Evolutionary conservation across 2,329 filamentous ascomycete genomes (phyloP).

Genomic region (Clathrospora elynae): DNA sequence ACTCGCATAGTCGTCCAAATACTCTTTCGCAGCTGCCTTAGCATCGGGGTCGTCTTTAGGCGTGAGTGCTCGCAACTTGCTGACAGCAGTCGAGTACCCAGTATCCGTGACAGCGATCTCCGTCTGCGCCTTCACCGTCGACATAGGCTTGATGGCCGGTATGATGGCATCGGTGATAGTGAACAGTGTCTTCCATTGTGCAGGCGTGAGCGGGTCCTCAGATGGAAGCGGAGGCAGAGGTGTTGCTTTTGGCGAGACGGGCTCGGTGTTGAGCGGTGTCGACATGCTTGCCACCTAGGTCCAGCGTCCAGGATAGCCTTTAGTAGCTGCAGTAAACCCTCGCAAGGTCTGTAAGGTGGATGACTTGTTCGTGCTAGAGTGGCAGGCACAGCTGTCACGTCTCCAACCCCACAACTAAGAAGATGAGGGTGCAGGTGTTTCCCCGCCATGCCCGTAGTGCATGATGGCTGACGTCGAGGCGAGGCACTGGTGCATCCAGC

Average conservation of each 20-base stretch:
- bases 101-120: slow-evolving; percentile 57
- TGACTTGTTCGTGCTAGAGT: slow-evolving; percentile 2
- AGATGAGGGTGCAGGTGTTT: slow-evolving; percentile 2
- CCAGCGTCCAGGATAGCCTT: slow-evolving; percentile 11
- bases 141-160: slow-evolving; percentile 60
- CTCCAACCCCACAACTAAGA: background rate
- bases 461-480: slow-evolving; percentile 4
- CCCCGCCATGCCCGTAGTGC: slow-evolving; percentile 3
- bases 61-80: slow-evolving; percentile 35
- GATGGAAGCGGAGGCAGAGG: slow-evolving; percentile 56
- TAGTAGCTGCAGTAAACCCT: slow-evolving; percentile 1
- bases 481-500: slow-evolving; percentile 3
- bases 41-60: slow-evolving; percentile 37
- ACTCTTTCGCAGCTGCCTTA: slow-evolving; percentile 56
- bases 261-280: slow-evolving; percentile 23
- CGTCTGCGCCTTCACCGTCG: slow-evolving; percentile 41
- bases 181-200: slow-evolving; percentile 64
- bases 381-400: slow-evolving; percentile 7
- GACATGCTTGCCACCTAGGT: slow-evolving; percentile 30
- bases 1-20: slow-evolving; percentile 59
- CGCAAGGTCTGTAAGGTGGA: slow-evolving; percentile 10
- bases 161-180: slow-evolving; percentile 64
- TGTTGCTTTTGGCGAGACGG: slow-evolving; percentile 44
- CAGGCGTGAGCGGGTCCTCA: slow-evolving; percentile 56
- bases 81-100: slow-evolving; percentile 57